Percentiles rank a stretch among this genome's conserved stretches.
phyloP scores from a whole-genome alignment of 1,284 basidiomycete species.

The Sphagnurus paluster region DNA sequence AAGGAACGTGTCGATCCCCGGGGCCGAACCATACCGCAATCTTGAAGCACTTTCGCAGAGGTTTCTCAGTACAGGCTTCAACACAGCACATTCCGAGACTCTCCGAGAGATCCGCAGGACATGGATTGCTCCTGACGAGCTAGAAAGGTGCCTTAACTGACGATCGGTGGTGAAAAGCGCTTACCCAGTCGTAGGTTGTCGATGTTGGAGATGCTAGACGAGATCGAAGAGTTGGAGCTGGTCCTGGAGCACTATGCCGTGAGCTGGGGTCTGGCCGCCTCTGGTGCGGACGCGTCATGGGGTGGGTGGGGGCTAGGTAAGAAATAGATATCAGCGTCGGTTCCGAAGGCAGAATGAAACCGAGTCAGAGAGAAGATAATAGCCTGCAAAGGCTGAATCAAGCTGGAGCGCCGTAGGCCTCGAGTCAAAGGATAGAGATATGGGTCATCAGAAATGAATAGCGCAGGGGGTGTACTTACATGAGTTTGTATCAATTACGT shows the following conservation, averaged over 20 bases:
- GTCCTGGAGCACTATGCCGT: conserved; percentile 88
- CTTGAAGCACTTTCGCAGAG: conserved; percentile 59
- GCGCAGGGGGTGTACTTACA: conserved; percentile 8
- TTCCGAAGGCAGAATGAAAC: conserved; percentile 4
- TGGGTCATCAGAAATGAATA: not conserved
- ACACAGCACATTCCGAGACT: conserved; percentile 53
- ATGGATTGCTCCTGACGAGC: conserved; percentile 56
- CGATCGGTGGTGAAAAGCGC: not conserved
- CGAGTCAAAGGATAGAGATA: conserved; percentile 10
- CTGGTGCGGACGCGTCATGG: conserved; percentile 28
- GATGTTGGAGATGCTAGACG: conserved; percentile 82
- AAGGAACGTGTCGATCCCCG: conserved; percentile 75
- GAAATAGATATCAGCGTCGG: conserved; percentile 6
- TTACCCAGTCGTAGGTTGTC: conserved; percentile 56
- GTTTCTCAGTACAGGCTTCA: conserved; percentile 63
- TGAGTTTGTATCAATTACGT: not conserved
- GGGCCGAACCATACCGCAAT: conserved; percentile 62
- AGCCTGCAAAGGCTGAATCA: conserved; percentile 21
- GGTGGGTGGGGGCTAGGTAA: conserved; percentile 37
- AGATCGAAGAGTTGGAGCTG: conserved; percentile 89
- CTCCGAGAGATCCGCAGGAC: conserved; percentile 66
- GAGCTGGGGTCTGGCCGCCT: conserved; percentile 61
- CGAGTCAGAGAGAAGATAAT: conserved; percentile 35
- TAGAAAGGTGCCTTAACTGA: conserved; percentile 52
- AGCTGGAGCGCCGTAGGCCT: conserved; percentile 18